Base-by-base conservation (phyloP, 768 basidiomycete species). In the Tricholoma bakamatsutake region DNA sequence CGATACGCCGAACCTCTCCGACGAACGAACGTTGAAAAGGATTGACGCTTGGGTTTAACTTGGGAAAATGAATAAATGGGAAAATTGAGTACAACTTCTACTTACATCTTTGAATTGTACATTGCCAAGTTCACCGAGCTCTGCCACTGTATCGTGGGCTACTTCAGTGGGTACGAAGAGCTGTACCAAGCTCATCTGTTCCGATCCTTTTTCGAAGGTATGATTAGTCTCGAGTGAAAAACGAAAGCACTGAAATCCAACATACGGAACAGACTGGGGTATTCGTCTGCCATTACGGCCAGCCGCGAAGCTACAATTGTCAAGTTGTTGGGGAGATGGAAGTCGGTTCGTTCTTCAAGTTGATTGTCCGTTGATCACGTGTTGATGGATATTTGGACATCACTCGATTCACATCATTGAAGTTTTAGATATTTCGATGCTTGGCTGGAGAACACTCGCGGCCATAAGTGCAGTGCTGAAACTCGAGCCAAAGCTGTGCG, bases 11-110 rank as follows among this genome's bases (percentile, higher is more conserved):
- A 61, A 99, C 93, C 69, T 97, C 95, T 34, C 90, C 92, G 58
- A 97, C 92, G 70, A 96, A 99, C 5, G 95, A 94, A 60, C 97
- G 91, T 78, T 99, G 96, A 76, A 98, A 99, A 15, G 96, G 90
- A 71, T 96, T 98, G 63, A 98, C 85, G 58, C 83, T 83, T 11
- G 95, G 92, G 71, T 98, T 98, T 62, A 98, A 75, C 95, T 98
- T 67, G 4, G 24, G 24, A 53, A 37, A 31, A 54, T 17, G 31
- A 28, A 57, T 61, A 54, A 39, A 31, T 11, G 45, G 27, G 34
- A 40, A n/a, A 11, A 27, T 37, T 46, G 15, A 6, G 54, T 13
- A 31, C 9, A 30, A 24, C 34, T 15, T 21, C 6, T 12, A 60
- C 89, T 62, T 63, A 95, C 93, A 73, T 99, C 97, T 75, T 95